These are phyloP conservation scores for Hemisphaericaspora xylofermentans DNA, from an alignment of 1,139 yeast genomes.

Conservation along the genomic window DNA sequence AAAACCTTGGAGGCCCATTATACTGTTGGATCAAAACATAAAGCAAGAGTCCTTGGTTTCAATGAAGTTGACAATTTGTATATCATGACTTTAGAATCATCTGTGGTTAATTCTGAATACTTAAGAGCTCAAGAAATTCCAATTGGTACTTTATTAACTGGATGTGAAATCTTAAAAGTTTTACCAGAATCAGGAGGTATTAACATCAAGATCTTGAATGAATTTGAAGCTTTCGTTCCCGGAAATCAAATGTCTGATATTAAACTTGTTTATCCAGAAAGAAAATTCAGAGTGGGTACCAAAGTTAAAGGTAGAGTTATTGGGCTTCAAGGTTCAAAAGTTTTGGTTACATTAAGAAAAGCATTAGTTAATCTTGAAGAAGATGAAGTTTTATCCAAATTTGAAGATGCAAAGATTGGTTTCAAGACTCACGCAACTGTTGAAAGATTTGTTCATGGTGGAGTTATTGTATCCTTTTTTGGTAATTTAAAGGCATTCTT, in stretches of 20 bases:
- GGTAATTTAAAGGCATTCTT: conserved; percentile 76
- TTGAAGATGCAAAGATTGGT: conserved; percentile 57
- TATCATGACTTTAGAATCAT: conserved; percentile 67
- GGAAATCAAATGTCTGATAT: conserved; percentile 80
- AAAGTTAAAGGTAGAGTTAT: conserved; percentile 73
- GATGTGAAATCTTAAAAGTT: conserved; percentile 59
- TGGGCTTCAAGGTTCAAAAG: conserved; percentile 37
- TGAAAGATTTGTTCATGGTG: conserved; percentile 67
- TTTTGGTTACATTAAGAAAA: conserved; percentile 76
- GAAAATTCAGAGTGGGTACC: conserved; percentile 82
- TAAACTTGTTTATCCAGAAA: conserved; percentile 82
- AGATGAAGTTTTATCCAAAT: conserved; percentile 51
- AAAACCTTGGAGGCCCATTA: conserved; percentile 52
- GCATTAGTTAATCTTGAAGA: conserved; percentile 71
- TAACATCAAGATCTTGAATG: conserved; percentile 60
- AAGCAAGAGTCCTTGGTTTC: conserved; percentile 75
- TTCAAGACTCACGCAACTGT: conserved; percentile 73
- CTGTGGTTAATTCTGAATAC: conserved; percentile 60
- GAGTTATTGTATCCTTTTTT: conserved; percentile 82
- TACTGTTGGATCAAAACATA: conserved; percentile 62
- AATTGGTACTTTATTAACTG: conserved; percentile 63
- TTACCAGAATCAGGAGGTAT: conserved; percentile 67
- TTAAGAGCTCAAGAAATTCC: conserved; percentile 71
- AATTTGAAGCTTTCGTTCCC: conserved; percentile 75
- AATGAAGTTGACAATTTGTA: conserved; percentile 65